These are phyloP conservation scores for Primulina huaijiensis DNA, from an alignment of 257 asterid species.

Conservation along the genomic window DNA sequence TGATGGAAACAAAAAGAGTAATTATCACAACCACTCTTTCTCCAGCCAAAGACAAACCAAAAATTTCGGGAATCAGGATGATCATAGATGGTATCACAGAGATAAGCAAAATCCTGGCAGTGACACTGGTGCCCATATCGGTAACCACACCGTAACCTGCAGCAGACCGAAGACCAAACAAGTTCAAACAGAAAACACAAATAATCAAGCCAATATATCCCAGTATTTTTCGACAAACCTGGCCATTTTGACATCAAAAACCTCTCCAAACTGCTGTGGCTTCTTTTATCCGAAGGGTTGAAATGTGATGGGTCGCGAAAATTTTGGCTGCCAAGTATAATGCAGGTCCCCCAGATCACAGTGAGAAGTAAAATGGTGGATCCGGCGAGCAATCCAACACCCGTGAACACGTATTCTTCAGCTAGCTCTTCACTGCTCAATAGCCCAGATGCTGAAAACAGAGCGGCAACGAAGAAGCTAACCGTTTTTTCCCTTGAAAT, in stretches of 20 bases:
- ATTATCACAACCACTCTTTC: conserved; percentile 29
- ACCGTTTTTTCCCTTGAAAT: too few species aligned
- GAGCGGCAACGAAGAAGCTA: neutral
- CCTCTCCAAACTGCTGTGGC: conserved; percentile 33
- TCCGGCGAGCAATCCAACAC: conserved; percentile 71
- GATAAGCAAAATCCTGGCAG: conserved; percentile 54
- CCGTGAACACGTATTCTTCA: conserved; percentile 53
- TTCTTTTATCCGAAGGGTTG: conserved; percentile 16
- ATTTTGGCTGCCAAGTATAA: conserved; percentile 38
- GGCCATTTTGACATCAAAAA: conserved; percentile 40
- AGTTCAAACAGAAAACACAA: neutral
- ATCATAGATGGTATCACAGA: conserved; percentile 49
- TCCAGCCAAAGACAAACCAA: conserved; percentile 26
- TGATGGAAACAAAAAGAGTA: conserved; percentile 41
- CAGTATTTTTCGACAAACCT: conserved; percentile 27
- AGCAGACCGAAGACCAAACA: neutral
- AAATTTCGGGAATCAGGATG: conserved; percentile 36
- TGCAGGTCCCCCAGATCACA: conserved; percentile 59
- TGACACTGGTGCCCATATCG: conserved; percentile 39
- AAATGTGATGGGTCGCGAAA: conserved; percentile 12
- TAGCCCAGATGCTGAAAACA: conserved; percentile 55
- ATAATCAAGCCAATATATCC: neutral
- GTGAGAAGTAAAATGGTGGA: conserved; percentile 63
- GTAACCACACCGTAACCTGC: conserved; percentile 52
- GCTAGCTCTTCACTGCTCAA: conserved; percentile 48